Conservation (phyloP, 2,329 filamentous ascomycete genomes). For the Nannizzia gypsea region DNA sequence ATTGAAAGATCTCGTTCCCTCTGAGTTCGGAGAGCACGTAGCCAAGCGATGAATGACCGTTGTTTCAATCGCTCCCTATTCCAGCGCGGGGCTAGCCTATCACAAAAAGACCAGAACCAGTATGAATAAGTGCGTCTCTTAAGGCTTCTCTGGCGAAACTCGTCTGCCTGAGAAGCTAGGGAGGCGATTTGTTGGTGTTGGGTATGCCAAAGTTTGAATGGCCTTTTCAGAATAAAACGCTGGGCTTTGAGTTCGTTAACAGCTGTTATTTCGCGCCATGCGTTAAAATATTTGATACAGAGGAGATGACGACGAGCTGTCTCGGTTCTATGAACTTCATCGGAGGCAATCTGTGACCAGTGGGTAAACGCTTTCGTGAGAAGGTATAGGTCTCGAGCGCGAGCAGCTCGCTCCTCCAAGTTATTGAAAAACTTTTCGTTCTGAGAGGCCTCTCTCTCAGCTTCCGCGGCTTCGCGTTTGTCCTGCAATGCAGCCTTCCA, state of each 20-base stretch:
- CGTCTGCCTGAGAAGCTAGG: conserved; percentile 25
- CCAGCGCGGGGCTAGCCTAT: conserved; percentile 34
- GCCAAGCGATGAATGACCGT: conserved; percentile 31
- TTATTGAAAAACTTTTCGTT: conserved; percentile 44
- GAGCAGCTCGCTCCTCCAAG: conserved; percentile 48
- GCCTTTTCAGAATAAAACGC: conserved; percentile 43
- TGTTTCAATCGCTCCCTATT: conserved; percentile 31
- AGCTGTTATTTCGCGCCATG: conserved; percentile 55
- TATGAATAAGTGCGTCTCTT: conserved; percentile 28
- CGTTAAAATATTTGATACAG: conserved; percentile 54
- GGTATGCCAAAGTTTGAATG: conserved; percentile 43
- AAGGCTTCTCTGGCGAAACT: conserved; percentile 22
- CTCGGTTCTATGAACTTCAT: conserved; percentile 54
- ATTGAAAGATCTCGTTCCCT: conserved; percentile 31
- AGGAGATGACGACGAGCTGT: conserved; percentile 60
- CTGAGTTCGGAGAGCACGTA: conserved; percentile 29
- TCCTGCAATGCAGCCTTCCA: conserved; percentile 35
- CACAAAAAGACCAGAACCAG: conserved; percentile 37
- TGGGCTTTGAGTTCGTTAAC: conserved; percentile 46
- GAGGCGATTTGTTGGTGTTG: conserved; percentile 28
- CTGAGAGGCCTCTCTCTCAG: conserved; percentile 19
- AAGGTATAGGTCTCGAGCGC: conserved; percentile 55
- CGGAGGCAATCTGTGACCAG: conserved; percentile 55
- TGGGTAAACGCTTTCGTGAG: conserved; percentile 53
- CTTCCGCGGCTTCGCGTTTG: conserved; percentile 28